Percentiles rank a stretch among this genome's conserved stretches.
Evolutionary conservation across 2,329 filamentous ascomycete species (phyloP).

Genomic region (Colletotrichum australisinense): DNA sequence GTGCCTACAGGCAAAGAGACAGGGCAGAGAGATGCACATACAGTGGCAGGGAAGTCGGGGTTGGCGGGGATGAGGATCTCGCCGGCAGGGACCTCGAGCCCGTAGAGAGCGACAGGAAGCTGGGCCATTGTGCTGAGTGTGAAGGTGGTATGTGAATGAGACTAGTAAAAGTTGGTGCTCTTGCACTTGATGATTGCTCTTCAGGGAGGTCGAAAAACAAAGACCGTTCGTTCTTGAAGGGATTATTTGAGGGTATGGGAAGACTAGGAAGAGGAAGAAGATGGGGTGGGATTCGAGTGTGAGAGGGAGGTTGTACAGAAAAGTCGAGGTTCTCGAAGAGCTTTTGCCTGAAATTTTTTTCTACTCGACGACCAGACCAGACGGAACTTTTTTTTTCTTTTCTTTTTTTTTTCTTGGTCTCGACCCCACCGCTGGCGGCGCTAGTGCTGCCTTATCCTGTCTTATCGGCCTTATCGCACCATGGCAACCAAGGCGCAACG

Average conservation of each 20-base stretch:
- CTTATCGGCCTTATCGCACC: constrained; percentile 35
- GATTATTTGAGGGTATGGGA: not conserved
- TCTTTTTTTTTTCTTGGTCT: constrained; percentile 21
- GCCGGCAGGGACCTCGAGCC: constrained; percentile 89
- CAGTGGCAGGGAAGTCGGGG: constrained; percentile 84
- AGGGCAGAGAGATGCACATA: constrained; percentile 60
- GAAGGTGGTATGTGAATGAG: not conserved
- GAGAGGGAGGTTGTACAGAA: constrained; percentile 23
- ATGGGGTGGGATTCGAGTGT: constrained; percentile 29
- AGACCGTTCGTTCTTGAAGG: constrained; percentile 10
- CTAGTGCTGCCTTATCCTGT: constrained; percentile 34
- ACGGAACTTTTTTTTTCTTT: constrained; percentile 28
- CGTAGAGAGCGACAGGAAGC: constrained; percentile 82
- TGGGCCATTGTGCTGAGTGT: constrained; percentile 60
- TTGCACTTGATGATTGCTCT: constrained; percentile 15
- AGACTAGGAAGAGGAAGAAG: constrained; percentile 20
- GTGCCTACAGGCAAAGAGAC: not conserved
- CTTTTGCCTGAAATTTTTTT: constrained; percentile 38
- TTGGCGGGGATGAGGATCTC: constrained; percentile 84
- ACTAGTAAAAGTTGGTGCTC: constrained; percentile 8
- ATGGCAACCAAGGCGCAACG: constrained; percentile 36
- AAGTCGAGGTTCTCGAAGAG: constrained; percentile 27
- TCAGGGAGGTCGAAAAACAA: constrained; percentile 36
- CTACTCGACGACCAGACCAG: constrained; percentile 21
- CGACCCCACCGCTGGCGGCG: constrained; percentile 31